Evolutionary conservation across 352 stramenopile genomes (phyloP), one percentile per base, ranked within the genome.

Genomic region (Phytophthora tentaculata): DNA sequence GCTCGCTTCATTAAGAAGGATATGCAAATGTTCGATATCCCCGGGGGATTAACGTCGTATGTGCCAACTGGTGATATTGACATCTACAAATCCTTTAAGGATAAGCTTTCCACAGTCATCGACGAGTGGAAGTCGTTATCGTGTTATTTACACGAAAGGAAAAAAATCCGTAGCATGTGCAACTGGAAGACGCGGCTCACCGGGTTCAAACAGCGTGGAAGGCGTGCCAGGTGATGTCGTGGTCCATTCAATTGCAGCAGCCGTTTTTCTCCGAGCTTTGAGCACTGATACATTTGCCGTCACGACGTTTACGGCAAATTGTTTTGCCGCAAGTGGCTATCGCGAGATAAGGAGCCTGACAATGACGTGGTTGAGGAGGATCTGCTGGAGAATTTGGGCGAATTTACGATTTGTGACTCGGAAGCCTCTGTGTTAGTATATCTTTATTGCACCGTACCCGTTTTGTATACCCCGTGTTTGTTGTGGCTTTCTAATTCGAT

Each of bases 121-220:
- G n/a, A 56, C 49, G 49, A 56, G 19, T 56, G 49, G 49, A 44
- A 56, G 23, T 17, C 26, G 8, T 56, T 26, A 56, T 14, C 26
- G 26, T 9, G 17, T 44, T 8, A 13, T 19, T 17, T 56, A 44
- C 23, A 56, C 49, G 9, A 41, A 44, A 13, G 16, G 35, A 2
- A 29, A 22, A n/a, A 9, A 49, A 59, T 12, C 53, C 53, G 3
- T 50, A 59, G 53, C 20, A 49, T 4, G 35, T 37, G 32, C 35
- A 20, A 22, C 35, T 59, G 6, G 14, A 10, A 50, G 35, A 50
- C 32, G 53, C 39, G 3, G 37, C 14, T 1, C 17, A 59, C 14
- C 50, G 53, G 53, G 53, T 59, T 8, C 10, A 60, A 39, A 59
- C 35, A 3, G 53, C 53, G 1, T 59, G 53, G 53, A 59, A 50